Conservation (phyloP, 2,329 filamentous ascomycete genomes). For the Endothia cerciana region DNA sequence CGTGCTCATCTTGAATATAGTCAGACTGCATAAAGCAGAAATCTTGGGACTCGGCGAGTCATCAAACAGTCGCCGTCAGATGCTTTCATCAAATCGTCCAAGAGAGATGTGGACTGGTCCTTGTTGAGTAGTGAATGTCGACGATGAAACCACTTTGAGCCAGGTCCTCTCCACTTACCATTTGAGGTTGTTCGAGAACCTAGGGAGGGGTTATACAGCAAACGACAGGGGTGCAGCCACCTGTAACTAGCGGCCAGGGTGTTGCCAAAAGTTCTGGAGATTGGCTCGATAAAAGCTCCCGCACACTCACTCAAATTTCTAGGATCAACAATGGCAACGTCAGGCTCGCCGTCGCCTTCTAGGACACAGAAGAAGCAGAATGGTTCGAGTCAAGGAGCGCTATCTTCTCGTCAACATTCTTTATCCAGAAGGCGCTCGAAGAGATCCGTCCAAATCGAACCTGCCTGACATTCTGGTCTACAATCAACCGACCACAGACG, state of each 20-base stretch:
- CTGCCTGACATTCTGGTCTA: slow-evolving; percentile 70
- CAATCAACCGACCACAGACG: slow-evolving; percentile 76
- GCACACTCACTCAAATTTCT: neutral
- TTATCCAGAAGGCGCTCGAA: slow-evolving; percentile 68
- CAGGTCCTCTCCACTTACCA: no score
- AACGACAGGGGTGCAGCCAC: neutral
- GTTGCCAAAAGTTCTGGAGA: neutral
- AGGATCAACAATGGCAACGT: neutral
- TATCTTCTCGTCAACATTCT: slow-evolving; percentile 95
- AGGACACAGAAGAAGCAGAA: slow-evolving; percentile 43
- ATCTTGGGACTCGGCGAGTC: neutral
- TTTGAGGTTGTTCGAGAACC: neutral
- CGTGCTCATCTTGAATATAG: slow-evolving; percentile 20
- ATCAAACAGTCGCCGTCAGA: no score
- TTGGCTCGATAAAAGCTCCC: slow-evolving; percentile 3
- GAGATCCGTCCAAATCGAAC: slow-evolving; percentile 39
- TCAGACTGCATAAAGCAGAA: neutral
- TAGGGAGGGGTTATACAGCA: neutral
- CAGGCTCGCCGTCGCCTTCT: neutral
- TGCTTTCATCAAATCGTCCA: neutral
- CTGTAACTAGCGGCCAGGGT: neutral
- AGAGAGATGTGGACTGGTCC: neutral
- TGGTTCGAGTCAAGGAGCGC: slow-evolving; percentile 96
- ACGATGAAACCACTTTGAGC: neutral
- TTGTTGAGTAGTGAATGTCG: neutral